Evolutionary conservation across 2,329 filamentous ascomycete genomes (phyloP).

Genomic region (Aspergillus melleus): DNA sequence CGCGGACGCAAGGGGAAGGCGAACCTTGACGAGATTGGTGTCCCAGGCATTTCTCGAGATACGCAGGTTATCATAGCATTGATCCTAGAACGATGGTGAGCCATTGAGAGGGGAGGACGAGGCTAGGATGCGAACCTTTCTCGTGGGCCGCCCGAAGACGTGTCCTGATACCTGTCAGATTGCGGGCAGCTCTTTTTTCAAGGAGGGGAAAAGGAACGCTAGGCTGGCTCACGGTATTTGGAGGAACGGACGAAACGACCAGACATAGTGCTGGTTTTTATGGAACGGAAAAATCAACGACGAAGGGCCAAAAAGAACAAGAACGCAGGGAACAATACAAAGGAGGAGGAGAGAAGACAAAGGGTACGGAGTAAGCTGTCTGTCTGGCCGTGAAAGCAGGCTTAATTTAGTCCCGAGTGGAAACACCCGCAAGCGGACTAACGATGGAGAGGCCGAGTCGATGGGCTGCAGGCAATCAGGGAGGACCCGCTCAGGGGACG

Average conservation of each 20-base stretch:
- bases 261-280: constrained; percentile 54
- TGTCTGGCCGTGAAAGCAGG: constrained; percentile 2
- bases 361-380: constrained; percentile 3
- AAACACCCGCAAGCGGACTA: constrained; percentile 12
- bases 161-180: constrained; percentile 66
- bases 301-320: constrained; percentile 13
- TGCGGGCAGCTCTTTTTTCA: constrained; percentile 22
- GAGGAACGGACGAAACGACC: constrained; percentile 72
- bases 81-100: constrained; percentile 58
- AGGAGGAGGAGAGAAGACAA: constrained; percentile 8
- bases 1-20: constrained; percentile 33
- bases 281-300: constrained; percentile 6
- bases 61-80: constrained; percentile 97
- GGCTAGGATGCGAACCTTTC: constrained; percentile 60
- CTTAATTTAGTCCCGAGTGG: constrained; percentile 9
- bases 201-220: constrained; percentile 13
- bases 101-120: not conserved
- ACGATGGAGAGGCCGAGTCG: not conserved
- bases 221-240: constrained; percentile 64
- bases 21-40: constrained; percentile 96
- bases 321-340: constrained; percentile 12
- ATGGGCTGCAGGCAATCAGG: constrained; percentile 1
- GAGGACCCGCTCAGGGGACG: not conserved
- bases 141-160: constrained; percentile 93
- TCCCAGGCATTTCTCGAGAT: constrained; percentile 99